Base-by-base conservation (phyloP, 164 flowering plant genomes). In the Piper longum region DNA sequence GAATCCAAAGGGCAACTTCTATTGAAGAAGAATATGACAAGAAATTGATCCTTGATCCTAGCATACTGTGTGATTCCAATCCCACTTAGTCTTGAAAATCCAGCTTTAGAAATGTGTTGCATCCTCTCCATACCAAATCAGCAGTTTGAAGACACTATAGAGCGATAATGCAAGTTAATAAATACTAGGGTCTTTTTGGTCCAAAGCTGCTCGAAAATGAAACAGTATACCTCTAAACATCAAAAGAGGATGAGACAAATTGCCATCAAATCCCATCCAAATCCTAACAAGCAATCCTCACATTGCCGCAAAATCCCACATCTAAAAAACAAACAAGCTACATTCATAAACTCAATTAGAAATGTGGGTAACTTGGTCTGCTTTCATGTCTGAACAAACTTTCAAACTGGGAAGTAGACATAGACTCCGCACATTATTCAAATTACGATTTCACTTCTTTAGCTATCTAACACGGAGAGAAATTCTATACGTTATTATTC, bases 181-280 rank as follows among this genome's bases (percentile, higher is more conserved):
- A 44, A 74, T 69, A 45, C 67, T 62, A 62, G 16, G 62, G 17
- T 54, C 66, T 68, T 73, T 67, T 66, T 61, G 36, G 36, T 57
- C 60, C 60, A 70, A 56, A 79, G 81, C 78, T 80, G 81, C 74
- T 67, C 88, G 62, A 68, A 74, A 41, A 66, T 68, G 76, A 71
- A 77, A 73, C 76, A 72, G 80, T 74, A 73, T 81, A 82, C 85
- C 85, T 81, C 84, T 76, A 74, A 75, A 76, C 79, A 70, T 65
- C 68, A 78, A 64, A 71, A 16, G 72, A 79, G 82, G 76, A 74
- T 78, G 80, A 75, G 78, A 78, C 76, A 79, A 69, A 62, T 70
- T 80, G 12, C 51, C 83, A 81, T 77, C 82, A 79, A 69, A 73
- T 71, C 77, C 82, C 81, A 75, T 76, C 80, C 78, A 73, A 81